A percentile compares a stretch with the other conserved stretches of the same genome.
Conservation (phyloP, 2,329 filamentous ascomycete genomes). For the Cordyceps cateniannulata region DNA sequence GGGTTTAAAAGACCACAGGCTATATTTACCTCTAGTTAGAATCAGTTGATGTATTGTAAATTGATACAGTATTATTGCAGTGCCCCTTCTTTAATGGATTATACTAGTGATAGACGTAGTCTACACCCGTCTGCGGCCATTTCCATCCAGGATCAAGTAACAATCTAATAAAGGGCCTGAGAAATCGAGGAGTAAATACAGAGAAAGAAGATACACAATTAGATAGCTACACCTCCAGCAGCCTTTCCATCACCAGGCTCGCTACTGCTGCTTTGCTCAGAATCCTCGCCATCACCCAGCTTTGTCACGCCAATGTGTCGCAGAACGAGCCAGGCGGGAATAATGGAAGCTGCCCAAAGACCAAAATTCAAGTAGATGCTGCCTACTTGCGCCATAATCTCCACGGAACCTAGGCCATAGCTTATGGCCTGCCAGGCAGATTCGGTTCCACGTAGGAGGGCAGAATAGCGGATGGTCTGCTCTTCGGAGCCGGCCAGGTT, state of each 20-base stretch:
- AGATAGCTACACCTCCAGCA: neutral
- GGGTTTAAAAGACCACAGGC: neutral
- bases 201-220: neutral
- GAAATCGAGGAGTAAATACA: neutral
- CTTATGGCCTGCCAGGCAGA: conserved; percentile 68
- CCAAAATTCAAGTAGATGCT: conserved; percentile 65
- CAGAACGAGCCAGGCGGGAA: conserved; percentile 62
- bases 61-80: no score
- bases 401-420: conserved; percentile 59
- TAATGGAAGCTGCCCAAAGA: conserved; percentile 57
- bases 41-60: neutral
- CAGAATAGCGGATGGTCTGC: conserved; percentile 62
- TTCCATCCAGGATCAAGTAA: neutral
- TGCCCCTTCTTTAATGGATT: neutral
- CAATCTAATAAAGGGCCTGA: neutral
- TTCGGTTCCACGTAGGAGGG: conserved; percentile 62
- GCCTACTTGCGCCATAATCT: conserved; percentile 57
- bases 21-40: neutral
- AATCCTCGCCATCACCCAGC: neutral
- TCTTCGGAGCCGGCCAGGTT: conserved; percentile 55
- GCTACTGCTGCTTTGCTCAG: neutral
- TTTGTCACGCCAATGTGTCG: conserved; percentile 41
- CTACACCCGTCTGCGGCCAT: no score
- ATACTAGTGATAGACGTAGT: no score
- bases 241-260: neutral